Evolutionary conservation across 2,329 filamentous ascomycete genomes (phyloP).

Genomic region (Cladosporium sp.): DNA sequence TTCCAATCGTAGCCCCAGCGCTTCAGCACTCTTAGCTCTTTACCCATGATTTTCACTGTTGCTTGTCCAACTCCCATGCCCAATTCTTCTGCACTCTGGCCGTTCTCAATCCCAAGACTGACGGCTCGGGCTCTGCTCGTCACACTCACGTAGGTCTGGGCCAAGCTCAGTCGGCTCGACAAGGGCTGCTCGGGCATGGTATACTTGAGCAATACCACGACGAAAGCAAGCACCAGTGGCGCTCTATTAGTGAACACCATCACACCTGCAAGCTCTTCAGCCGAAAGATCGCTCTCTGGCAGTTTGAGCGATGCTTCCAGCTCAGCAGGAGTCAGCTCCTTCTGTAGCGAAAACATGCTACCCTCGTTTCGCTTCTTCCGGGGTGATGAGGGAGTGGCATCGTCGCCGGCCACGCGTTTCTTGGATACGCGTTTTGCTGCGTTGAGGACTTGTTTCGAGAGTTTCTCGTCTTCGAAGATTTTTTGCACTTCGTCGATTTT

Average conservation of each 20-base stretch:
- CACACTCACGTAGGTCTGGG: conserved; percentile 79
- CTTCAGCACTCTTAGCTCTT: conserved; percentile 74
- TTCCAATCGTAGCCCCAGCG: conserved; percentile 65
- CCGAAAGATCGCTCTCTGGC: conserved; percentile 56
- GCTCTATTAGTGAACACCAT: conserved; percentile 75
- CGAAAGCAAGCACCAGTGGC: conserved; percentile 79
- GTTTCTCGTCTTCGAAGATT: conserved; percentile 55
- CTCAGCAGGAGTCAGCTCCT: conserved; percentile 51
- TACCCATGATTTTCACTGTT: conserved; percentile 69
- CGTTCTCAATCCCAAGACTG: conserved; percentile 70
- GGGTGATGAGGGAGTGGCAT: conserved; percentile 36
- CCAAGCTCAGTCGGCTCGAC: conserved; percentile 80
- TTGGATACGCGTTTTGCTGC: conserved; percentile 60
- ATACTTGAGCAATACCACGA: conserved; percentile 70
- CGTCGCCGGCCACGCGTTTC: conserved; percentile 52
- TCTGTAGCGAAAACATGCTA: conserved; percentile 35
- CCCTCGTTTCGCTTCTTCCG: conserved; percentile 39
- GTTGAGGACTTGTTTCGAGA: conserved; percentile 58
- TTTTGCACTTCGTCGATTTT: conserved; percentile 47
- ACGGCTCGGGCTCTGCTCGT: conserved; percentile 78
- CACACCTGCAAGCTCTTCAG: conserved; percentile 60
- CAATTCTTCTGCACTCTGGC: conserved; percentile 66
- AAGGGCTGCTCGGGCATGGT: conserved; percentile 85
- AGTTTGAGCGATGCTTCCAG: conserved; percentile 65
- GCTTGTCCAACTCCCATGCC: conserved; percentile 77